Evolutionary conservation across 768 basidiomycete genomes (phyloP), one percentile per base, ranked within the genome.

Genomic region (Terana coerulea): DNA sequence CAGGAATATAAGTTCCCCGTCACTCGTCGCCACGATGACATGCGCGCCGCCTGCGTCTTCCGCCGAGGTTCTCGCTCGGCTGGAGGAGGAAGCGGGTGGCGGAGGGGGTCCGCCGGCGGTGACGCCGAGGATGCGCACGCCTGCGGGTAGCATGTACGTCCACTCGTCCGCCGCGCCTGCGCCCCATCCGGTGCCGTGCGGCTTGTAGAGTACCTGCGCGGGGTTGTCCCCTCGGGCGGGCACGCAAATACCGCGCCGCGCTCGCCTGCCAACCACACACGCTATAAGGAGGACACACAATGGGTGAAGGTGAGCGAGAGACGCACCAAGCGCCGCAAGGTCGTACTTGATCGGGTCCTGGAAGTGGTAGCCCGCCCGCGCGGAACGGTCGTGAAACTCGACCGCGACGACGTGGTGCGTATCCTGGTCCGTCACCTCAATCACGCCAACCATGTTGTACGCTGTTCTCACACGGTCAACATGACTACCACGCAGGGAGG

Each of bases 381-480:
- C 69, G 5, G 87, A 86, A 39, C 81, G 81, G 68, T 98, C 94
- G 67, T 95, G 93, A 64, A 98, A 98, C 57, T 95, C 92, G 52
- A 98, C 83, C 56, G 88, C 94, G 60, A 98, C 76, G 50, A 98
- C 84, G 54, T 98, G 78, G 63, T 95, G 91, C 0, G 86, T 86
- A 46, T 95, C 94, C 61, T 93, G 88, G 65, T 97, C 93, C 5
- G 90, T 93, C 34, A 84, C 83, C 63, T 95, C 91, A 57, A 99
- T 88, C 48, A 88, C 87, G 10, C 97, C 97, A 56, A 97, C 75
- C 78, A 88, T 87, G 66, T 97, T 99, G 64, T 91, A 94, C 0
- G 91, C 97, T 97, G 56, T 28, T 4, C 10, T 41, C n/a, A n/a
- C n/a, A n/a, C n/a, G n/a, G n/a, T n/a, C n/a, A n/a, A n/a, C n/a